phyloP scores from a whole-genome alignment of 148 eudicot genomes.

The Fagopyrum tataricum region DNA sequence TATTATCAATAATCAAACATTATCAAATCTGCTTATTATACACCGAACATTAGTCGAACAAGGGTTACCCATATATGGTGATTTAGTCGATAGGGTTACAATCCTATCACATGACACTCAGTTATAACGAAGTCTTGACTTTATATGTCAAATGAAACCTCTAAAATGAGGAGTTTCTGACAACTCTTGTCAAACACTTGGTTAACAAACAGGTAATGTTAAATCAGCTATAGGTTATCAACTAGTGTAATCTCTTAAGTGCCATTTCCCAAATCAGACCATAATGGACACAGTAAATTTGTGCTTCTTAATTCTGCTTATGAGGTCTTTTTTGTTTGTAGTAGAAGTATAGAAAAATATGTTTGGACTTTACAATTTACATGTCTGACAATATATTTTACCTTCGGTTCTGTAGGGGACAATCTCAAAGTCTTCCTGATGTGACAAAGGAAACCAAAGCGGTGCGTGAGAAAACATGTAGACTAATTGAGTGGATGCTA shows the following conservation, averaged over 20 bases:
- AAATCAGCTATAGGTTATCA: not conserved
- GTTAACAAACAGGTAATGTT: not conserved
- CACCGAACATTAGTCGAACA: no score
- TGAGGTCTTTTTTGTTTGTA: not conserved
- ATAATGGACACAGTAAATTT: not conserved
- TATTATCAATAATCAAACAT: no score
- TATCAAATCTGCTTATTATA: no score
- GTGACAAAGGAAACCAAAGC: slow-evolving; percentile 29
- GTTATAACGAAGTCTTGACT: no score
- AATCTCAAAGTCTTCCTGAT: slow-evolving; percentile 24
- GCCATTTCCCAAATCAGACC: not conserved
- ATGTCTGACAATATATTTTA: not conserved
- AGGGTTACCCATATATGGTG: no score
- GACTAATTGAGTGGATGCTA: slow-evolving; percentile 47
- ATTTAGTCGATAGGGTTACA: no score
- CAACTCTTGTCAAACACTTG: not conserved
- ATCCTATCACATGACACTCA: no score
- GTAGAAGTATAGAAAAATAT: not conserved
- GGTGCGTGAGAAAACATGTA: slow-evolving; percentile 47
- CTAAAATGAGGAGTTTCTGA: not conserved
- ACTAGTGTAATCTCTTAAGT: not conserved
- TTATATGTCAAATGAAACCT: not conserved
- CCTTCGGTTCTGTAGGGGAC: slow-evolving; percentile 37
- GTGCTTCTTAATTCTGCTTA: not conserved
- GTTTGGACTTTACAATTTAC: slow-evolving; percentile 12